Base-by-base conservation (phyloP, 2,329 filamentous ascomycete species). In the Ceratocystis eucalypticola region DNA sequence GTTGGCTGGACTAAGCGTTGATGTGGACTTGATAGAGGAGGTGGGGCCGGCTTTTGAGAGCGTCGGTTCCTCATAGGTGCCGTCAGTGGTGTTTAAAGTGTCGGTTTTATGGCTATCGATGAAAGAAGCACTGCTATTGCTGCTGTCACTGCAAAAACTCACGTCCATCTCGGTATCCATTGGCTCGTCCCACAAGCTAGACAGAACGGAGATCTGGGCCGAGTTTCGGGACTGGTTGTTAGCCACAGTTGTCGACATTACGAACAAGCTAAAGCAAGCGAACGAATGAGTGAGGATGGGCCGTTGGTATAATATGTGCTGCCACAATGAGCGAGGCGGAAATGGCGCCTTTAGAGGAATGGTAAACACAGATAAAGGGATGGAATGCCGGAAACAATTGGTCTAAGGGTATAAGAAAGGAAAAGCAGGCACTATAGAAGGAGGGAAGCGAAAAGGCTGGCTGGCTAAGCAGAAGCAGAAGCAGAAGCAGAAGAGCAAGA, bases 111-210 rank as follows among this genome's bases (percentile, higher is more conserved):
- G 20, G 17, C 25, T 57, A 17, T 66, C 64, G 64, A 64, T 33
- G 63, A 64, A 66, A 7, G 62, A 46, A 33, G 59, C 66, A 30
- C 28, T 25, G 12, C 17, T 37, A 25, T 59, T 15, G 55, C 55
- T 59, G 55, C 55, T 59, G 30, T 59, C 17, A 17, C 55, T 59
- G 55, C 30, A 59, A 17, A 59, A 59, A 15, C 55, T 59, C 55
- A 59, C 15, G 55, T 59, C 55, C 61, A 63, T 63, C 15, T 61
- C 55, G 53, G 30, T 37, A 12, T 45, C 53, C 33, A 45, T 50
- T n/a, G 64, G 63, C 33, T 68, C 66, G 44, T 68, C 64, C 66
- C 66, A 68, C 7, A 68, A 37, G 44, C 66, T 68, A 61, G 71
- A 70, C 7, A 69, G 41, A 64, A 70, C 48, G 12, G 70, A 70